Conservation (phyloP, 2,329 filamentous ascomycete genomes). For the Alternaria tenuissima region DNA sequence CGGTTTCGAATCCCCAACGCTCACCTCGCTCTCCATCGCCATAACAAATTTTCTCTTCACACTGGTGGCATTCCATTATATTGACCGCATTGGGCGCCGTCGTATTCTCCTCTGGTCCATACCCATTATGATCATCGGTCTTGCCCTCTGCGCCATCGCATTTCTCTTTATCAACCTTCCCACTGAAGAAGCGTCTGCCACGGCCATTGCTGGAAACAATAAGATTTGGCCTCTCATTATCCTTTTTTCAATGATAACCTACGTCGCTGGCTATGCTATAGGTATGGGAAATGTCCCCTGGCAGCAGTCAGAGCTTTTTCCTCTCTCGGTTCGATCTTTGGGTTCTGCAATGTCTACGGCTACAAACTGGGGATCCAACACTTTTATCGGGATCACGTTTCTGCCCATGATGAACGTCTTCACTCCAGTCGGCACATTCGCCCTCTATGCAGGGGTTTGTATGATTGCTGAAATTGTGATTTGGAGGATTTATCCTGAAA, state of each 20-base stretch:
- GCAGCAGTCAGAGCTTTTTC: constrained; percentile 94
- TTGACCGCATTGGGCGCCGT: constrained; percentile 56
- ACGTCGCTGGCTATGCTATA: constrained; percentile 84
- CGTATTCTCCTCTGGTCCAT: constrained; percentile 81
- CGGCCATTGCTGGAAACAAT: constrained; percentile 7
- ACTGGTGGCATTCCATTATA: constrained; percentile 55
- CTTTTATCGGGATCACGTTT: constrained; percentile 85
- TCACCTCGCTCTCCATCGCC: constrained; percentile 56
- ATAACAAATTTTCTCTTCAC: constrained; percentile 58
- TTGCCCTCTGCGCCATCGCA: constrained; percentile 74
- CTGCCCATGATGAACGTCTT: constrained; percentile 83
- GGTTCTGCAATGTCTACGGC: constrained; percentile 78
- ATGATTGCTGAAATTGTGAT: constrained; percentile 71
- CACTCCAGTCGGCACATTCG: constrained; percentile 79
- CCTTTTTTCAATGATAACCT: constrained; percentile 78
- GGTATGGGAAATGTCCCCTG: constrained; percentile 93
- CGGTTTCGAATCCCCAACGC: constrained; percentile 57
- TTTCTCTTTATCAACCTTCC: constrained; percentile 71
- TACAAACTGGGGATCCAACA: constrained; percentile 90
- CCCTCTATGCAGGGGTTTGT: constrained; percentile 79
- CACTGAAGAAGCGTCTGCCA: constrained; percentile 20
- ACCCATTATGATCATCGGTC: constrained; percentile 80
- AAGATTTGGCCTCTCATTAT: constrained; percentile 59
- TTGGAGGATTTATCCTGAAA: constrained; percentile 85
- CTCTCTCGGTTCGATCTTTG: constrained; percentile 74